phyloP scores from a whole-genome alignment of 768 basidiomycete genomes.

The Serendipita indica region DNA sequence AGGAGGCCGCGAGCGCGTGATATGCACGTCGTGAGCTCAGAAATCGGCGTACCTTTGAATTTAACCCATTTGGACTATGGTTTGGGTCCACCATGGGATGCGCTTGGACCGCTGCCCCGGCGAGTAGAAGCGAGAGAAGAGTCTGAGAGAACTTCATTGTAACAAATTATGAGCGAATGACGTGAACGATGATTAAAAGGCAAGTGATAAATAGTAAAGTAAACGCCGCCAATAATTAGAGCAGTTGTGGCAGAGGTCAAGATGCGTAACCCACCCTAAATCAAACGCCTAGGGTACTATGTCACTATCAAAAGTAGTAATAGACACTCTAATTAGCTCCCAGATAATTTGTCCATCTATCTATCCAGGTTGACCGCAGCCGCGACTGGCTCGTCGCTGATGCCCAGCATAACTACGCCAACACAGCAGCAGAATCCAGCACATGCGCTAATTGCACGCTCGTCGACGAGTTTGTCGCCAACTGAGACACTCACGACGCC shows the following conservation, averaged over 20 bases:
- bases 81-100: background rate
- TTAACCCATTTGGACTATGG: background rate
- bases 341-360: background rate
- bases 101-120: background rate
- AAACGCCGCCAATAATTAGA: background rate
- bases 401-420: background rate
- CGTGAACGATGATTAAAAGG: background rate
- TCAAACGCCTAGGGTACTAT: background rate
- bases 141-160: background rate
- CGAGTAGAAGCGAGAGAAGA: background rate
- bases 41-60: background rate
- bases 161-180: background rate
- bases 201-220: background rate
- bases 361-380: background rate
- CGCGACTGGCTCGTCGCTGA: background rate
- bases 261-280: background rate
- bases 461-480: conserved; percentile 6
- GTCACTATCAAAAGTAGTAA: background rate
- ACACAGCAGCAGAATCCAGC: conserved; percentile 40
- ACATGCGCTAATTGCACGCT: conserved; percentile 73
- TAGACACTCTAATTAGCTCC: background rate
- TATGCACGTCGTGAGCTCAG: background rate
- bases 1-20: background rate
- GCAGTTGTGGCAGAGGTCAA: background rate
- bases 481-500: conserved; percentile 7